Evolutionary conservation across 768 basidiomycete species (phyloP), one percentile per base, ranked within the genome.

Genomic region (Suillus subalutaceus): DNA sequence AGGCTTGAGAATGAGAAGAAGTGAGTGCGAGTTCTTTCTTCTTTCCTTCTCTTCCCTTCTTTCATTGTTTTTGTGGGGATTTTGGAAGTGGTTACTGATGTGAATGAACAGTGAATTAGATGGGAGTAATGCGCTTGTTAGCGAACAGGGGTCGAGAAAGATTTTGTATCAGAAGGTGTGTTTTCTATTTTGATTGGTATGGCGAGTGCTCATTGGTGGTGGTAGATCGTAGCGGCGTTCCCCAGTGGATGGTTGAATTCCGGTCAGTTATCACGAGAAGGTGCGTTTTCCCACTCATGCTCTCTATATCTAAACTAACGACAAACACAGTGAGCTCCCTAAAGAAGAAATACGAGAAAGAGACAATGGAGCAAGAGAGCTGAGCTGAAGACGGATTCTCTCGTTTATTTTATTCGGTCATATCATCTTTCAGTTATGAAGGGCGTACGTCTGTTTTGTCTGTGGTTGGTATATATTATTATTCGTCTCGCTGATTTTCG

Each of bases 241-340:
- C 93, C 93, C 0, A 82, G 88, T 0, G 91, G 91, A 15, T 95
- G 93, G 93, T 87, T 94, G 80, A 88, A 89, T 37, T 92, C 91
- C 3, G 91, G 92, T 4, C 91, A 93, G 75, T 92, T 95, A 66
- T 93, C 92, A 41, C 84, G 93, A 72, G 93, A 95, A 82, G 91
- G 92, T 93, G 61, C 43, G 89, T 77, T 35, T 46, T 32, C 2
- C n/a, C 3, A 5, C 26, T 38, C n/a, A 13, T 57, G 1, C 9
- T 37, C 44, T 18, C 44, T n/a, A 20, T 6, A 13, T 61, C 38
- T 38, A 7, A 52, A 30, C 55, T 64, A 44, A 44, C 64, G 30
- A 65, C 62, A 12, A 23, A 10, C 3, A 18, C 20, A 92, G 91
- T 93, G 85, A 92, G 91, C 73, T 86, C 89, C 8, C 91, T 93